Base-by-base conservation (phyloP, 345 rosid genomes). In the Pelargonium nanum region DNA sequence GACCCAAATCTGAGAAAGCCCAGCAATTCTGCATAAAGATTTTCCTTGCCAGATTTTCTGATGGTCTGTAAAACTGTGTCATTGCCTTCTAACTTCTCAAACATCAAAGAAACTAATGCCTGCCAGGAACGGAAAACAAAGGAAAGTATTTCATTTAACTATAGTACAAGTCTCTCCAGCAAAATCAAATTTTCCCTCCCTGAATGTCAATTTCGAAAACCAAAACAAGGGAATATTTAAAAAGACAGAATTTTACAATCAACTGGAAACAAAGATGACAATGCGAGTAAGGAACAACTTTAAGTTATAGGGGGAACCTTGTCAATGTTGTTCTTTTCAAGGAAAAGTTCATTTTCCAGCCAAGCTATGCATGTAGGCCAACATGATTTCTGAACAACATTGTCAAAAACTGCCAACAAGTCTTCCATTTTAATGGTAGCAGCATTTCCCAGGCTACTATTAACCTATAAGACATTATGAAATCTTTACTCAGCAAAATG, bases 31-130 rank as follows among this genome's bases (percentile, higher is more conserved):
- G 89, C 84, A 78, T 85, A 92, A 25, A 92, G 82, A 80, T 79
- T 84, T 67, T 69, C 88, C 81, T 89, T 92, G 75, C 98, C 91
- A 0, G 88, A 85, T 71, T 77, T 87, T 76, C 63, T 76, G 64
- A 92, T 82, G 63, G 68, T 87, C 58, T 64, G 82, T 32, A 85
- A 62, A 44, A 85, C 55, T 25, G 75, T 70, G n/a, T 78, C 77
- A 64, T 85, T 83, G 73, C 78, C 91, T 61, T 77, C 75, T 34
- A 92, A 57, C 78, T 82, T 87, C 75, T 80, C 81, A 63, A 76
- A 67, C 68, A 88, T 75, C 72, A 77, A 61, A 61, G 89, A 75
- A 68, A 75, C 62, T 58, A 82, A 66, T 45, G 56, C 84, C 98
- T 89, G 85, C 65, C 26, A 56, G 56, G 62, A 50, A 15, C 10